These are phyloP conservation scores for Naegleria fowleri DNA, from an alignment of 208 protist species.

Conservation along the genomic window DNA sequence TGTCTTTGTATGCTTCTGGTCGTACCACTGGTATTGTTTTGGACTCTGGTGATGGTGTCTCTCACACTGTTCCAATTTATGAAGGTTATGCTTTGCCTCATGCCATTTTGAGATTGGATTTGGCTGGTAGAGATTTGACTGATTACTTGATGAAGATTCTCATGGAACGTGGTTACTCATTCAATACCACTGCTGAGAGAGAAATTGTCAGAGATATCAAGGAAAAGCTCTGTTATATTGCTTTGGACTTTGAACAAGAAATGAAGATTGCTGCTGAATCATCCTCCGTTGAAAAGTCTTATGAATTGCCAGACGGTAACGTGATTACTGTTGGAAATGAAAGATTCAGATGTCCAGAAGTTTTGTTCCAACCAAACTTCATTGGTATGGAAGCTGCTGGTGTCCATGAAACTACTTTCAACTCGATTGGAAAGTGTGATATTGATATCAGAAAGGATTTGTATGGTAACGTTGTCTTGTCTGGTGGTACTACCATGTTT, in stretches of 20 bases:
- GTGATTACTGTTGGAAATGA: slow-evolving; percentile 76
- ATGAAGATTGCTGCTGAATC: slow-evolving; percentile 50
- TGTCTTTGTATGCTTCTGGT: slow-evolving; percentile 95
- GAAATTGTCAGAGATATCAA: slow-evolving; percentile 74
- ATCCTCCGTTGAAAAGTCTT: slow-evolving; percentile 45
- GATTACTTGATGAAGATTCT: slow-evolving; percentile 86
- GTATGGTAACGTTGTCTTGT: slow-evolving; percentile 67
- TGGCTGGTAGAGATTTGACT: slow-evolving; percentile 86
- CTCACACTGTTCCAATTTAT: slow-evolving; percentile 95
- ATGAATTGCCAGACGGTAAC: slow-evolving; percentile 69
- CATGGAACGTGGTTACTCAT: slow-evolving; percentile 67
- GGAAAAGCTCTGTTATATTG: slow-evolving; percentile 75
- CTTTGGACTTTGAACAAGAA: slow-evolving; percentile 86
- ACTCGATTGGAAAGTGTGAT: slow-evolving; percentile 94
- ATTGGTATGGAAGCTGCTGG: slow-evolving; percentile 84
- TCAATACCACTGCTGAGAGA: slow-evolving; percentile 66
- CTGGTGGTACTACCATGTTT: slow-evolving; percentile 71
- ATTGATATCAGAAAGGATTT: slow-evolving; percentile 70
- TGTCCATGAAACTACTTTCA: slow-evolving; percentile 90
- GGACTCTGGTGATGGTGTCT: slow-evolving; percentile 97
- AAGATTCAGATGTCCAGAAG: slow-evolving; percentile 87
- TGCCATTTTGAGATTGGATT: slow-evolving; percentile 72
- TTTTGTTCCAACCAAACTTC: slow-evolving; percentile 89
- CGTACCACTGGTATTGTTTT: slow-evolving; percentile 95
- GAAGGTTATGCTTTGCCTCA: slow-evolving; percentile 82